Base-by-base conservation (phyloP, 2,329 filamentous ascomycete species). In the Cryphonectria parasitica region DNA sequence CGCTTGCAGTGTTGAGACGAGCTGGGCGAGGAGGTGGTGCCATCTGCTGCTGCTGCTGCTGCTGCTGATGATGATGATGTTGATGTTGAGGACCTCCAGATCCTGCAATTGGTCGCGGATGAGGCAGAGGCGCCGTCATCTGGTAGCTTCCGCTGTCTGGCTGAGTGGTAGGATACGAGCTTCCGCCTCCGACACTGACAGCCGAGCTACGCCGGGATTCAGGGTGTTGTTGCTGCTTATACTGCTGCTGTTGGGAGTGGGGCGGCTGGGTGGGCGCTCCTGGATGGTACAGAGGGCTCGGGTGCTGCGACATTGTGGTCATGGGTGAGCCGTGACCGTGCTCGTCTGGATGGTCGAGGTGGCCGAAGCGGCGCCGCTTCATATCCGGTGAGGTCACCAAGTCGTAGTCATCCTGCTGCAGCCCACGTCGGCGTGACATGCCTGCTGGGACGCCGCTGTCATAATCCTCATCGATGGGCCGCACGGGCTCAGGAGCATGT, bases 11-110 rank as follows among this genome's bases (percentile, higher is more conserved):
- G 78, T 80, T 80, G 73, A 77, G 69, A 79, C 79, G 54, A 64
- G 78, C 58, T 72, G 85, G 84, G 41, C 86, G 82, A 39, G 88
- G 86, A 39, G 87, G 87, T 31, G 89, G 87, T 17, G 85, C 82
- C 84, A 90, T 87, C 8, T 70, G 66, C 41, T 71, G 69, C n/a
- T 70, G 64, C 10, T 31, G 49, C 3, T 66, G 64, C 22, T n/a
- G 45, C 45, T 66, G 64, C 3, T 49, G 43, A 11, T 66, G 64
- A 13, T 25, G 41, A 19, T 25, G 56, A 28, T 67, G 66, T 5
- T 49, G 54, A 17, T 60, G 56, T 19, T 62, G 66, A n/a, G 56
- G 31, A 28, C 31, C 22, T 39, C 69, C 56, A 19, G 66, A 69
- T 28, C 64, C 67, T 41, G 60, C 56, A 31, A 54, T 49, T 61